phyloP scores from a whole-genome alignment of 306 rosid genomes.

The Cucurbita maxima region DNA sequence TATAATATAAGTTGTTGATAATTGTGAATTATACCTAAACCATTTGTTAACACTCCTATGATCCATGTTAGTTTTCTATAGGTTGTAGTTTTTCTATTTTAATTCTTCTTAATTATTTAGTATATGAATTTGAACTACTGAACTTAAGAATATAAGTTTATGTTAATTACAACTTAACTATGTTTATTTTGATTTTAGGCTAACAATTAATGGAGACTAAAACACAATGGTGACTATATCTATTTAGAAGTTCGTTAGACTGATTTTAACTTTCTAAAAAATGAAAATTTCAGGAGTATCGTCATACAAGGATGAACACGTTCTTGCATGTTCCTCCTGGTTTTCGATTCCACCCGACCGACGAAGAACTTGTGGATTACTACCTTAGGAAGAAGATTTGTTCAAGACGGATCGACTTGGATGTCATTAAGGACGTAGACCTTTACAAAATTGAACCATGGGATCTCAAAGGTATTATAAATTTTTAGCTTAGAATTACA shows the following conservation, averaged over 20 bases:
- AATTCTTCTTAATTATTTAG: not conserved
- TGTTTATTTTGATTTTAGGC: too few species aligned
- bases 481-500: not conserved
- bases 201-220: too few species aligned
- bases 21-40: not conserved
- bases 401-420: constrained; percentile 64
- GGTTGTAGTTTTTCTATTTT: not conserved
- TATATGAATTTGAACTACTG: too few species aligned
- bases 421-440: constrained; percentile 86
- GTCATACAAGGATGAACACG: not conserved
- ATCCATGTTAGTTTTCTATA: not conserved
- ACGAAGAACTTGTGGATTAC: constrained; percentile 92
- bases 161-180: too few species aligned
- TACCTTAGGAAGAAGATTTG: constrained; percentile 70
- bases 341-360: constrained; percentile 91
- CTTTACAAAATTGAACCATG: constrained; percentile 92
- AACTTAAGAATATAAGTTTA: too few species aligned
- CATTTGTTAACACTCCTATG: not conserved
- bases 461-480: constrained; percentile 80
- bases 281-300: not conserved
- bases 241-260: too few species aligned
- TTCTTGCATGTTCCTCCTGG: constrained; percentile 84
- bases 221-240: too few species aligned
- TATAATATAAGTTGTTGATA: not conserved
- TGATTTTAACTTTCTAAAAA: not conserved